phyloP scores from a whole-genome alignment of 768 basidiomycete genomes.

The Rhodotorula toruloides region DNA sequence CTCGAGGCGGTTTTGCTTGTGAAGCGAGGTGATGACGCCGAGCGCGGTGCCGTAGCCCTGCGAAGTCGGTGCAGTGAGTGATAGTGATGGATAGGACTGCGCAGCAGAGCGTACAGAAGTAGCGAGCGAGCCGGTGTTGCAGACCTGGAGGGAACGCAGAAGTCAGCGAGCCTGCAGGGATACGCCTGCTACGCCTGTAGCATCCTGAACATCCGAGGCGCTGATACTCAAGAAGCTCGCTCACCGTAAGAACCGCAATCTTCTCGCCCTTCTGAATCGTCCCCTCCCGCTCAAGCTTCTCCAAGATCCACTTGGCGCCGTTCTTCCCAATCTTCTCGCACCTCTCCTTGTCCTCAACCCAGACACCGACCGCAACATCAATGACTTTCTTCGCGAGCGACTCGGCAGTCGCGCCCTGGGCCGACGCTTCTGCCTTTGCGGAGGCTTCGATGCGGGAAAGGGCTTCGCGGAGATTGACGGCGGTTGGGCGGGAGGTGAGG shows the following conservation, averaged over 20 bases:
- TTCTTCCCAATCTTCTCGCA: conserved; percentile 77
- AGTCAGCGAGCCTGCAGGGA: neutral
- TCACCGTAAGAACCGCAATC: conserved; percentile 69
- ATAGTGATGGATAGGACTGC: neutral
- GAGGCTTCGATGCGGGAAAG: conserved; percentile 60
- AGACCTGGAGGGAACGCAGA: conserved; percentile 54
- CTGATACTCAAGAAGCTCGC: neutral
- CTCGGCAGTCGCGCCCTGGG: conserved; percentile 18
- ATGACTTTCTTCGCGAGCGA: conserved; percentile 53
- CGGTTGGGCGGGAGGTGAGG: conserved; percentile 84
- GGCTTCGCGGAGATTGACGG: conserved; percentile 87
- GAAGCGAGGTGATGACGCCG: conserved; percentile 84
- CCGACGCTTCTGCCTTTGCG: conserved; percentile 44
- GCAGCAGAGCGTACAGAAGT: conserved; percentile 64
- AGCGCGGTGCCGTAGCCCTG: conserved; percentile 94
- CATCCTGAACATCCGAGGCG: too few relatives aligned
- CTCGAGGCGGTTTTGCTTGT: conserved; percentile 68
- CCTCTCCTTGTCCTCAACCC: conserved; percentile 77
- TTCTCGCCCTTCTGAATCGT: conserved; percentile 49
- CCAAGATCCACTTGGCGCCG: conserved; percentile 79
- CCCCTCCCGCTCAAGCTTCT: conserved; percentile 51
- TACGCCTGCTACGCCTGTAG: neutral
- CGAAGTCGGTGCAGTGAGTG: conserved; percentile 12
- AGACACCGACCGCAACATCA: conserved; percentile 66
- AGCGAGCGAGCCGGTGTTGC: conserved; percentile 94